Percentiles rank a stretch among this genome's conserved stretches.
Conservation (phyloP, 495 filamentous ascomycete genomes). For the Polyplosphaeria fusca region DNA sequence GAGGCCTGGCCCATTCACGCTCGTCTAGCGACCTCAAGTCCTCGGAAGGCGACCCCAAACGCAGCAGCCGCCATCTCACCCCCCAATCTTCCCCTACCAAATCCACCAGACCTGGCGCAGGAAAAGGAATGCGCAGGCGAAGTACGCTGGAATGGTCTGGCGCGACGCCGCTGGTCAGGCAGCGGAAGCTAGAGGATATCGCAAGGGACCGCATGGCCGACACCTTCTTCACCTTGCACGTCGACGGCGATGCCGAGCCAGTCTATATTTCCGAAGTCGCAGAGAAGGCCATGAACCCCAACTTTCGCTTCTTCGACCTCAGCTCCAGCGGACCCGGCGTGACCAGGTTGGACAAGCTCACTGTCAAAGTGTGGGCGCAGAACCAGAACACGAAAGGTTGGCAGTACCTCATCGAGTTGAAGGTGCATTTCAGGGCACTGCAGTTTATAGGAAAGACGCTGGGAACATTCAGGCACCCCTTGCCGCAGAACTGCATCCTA, state of each 20-base stretch:
- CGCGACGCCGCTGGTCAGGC: conserved; percentile 62
- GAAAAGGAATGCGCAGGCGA: conserved; percentile 52
- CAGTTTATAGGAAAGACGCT: conserved; percentile 77
- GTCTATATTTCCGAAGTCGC: conserved; percentile 87
- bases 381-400: conserved; percentile 56
- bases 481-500: conserved; percentile 79
- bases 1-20: conserved; percentile 61
- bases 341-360: conserved; percentile 61
- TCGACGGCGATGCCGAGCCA: conserved; percentile 52
- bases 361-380: conserved; percentile 75
- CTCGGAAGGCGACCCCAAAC: background rate
- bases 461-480: conserved; percentile 69
- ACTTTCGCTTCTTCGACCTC: conserved; percentile 83
- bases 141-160: conserved; percentile 68
- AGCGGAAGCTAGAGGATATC: conserved; percentile 73
- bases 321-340: conserved; percentile 61
- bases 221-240: conserved; percentile 83
- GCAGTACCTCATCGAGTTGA: conserved; percentile 66
- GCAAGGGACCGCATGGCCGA: conserved; percentile 73
- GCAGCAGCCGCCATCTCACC: conserved; percentile 20
- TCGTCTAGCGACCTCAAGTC: conserved; percentile 66
- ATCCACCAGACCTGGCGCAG: conserved; percentile 3
- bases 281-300: conserved; percentile 81
- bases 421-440: conserved; percentile 64
- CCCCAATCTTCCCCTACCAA: conserved; percentile 15